Conservation (phyloP, 768 basidiomycete genomes). For the Phanerodontia chrysosporium region DNA sequence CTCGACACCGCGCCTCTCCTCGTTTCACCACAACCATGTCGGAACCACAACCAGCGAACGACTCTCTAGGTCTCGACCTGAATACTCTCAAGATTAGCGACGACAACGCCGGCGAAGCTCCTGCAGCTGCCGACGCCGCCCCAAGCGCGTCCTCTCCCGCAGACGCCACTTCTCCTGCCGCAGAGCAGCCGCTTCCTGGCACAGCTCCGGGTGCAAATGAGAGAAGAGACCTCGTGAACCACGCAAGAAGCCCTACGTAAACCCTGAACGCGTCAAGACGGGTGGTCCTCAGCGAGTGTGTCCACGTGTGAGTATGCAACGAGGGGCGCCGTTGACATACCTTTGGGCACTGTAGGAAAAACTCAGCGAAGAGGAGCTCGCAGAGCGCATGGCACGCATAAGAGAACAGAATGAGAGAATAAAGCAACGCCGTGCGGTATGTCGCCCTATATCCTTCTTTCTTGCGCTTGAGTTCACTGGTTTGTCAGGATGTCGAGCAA, state of each 20-base stretch:
- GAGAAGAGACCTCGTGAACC: slow-evolving; percentile 26
- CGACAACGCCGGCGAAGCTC: slow-evolving; percentile 6
- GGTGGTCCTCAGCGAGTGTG: slow-evolving; percentile 70
- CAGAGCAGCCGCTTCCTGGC: background rate
- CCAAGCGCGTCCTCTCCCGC: slow-evolving; percentile 2
- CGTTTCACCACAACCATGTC: slow-evolving; percentile 17
- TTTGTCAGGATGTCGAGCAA: slow-evolving; percentile 65
- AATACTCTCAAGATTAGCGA: slow-evolving; percentile 41
- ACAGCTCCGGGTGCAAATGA: slow-evolving; percentile 4
- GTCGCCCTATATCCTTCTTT: slow-evolving; percentile 20
- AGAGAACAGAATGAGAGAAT: slow-evolving; percentile 74
- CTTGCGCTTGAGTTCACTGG: background rate
- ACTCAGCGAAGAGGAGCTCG: slow-evolving; percentile 60
- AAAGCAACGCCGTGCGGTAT: slow-evolving; percentile 60
- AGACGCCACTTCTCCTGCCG: slow-evolving; percentile 1
- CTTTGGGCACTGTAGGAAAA: slow-evolving; percentile 66
- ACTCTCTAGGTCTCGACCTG: slow-evolving; percentile 73
- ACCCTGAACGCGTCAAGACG: slow-evolving; percentile 81
- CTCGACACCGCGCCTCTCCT: slow-evolving; percentile 5
- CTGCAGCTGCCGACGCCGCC: slow-evolving; percentile 8
- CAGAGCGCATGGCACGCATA: slow-evolving; percentile 65
- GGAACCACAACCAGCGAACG: slow-evolving; percentile 38
- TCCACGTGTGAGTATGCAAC: slow-evolving; percentile 11
- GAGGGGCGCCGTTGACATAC: background rate
- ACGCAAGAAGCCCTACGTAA: slow-evolving; percentile 73